A percentile compares a stretch with the other conserved stretches of the same genome.
Conservation (phyloP, 805 yeast genomes). For the Saccharomyces paradoxus region DNA sequence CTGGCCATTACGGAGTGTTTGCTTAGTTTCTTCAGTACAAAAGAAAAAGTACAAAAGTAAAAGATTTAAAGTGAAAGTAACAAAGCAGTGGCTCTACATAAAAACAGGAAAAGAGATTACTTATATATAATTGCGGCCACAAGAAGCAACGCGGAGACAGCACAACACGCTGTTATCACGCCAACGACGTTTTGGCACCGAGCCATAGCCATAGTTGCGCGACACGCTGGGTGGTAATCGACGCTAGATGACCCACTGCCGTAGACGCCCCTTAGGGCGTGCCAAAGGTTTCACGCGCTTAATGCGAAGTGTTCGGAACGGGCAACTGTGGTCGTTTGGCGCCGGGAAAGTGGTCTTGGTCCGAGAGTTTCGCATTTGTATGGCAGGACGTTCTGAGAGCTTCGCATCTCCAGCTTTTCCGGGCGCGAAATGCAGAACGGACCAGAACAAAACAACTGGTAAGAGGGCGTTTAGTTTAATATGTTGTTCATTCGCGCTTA, state of each 20-base stretch:
- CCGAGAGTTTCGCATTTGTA: conserved; percentile 2
- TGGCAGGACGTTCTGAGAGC: conserved; percentile 1
- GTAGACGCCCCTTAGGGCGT: neutral
- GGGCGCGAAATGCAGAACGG: neutral
- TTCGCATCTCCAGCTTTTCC: conserved; percentile 1
- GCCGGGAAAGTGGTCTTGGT: neutral
- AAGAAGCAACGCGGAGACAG: neutral
- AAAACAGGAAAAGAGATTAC: neutral
- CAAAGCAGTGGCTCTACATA: too few species aligned
- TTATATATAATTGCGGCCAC: neutral
- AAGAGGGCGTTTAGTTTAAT: neutral
- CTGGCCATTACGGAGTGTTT: conserved; percentile 55
- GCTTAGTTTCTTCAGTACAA: neutral
- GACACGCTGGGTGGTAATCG: conserved; percentile 3
- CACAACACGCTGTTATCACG: neutral
- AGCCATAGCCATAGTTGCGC: neutral
- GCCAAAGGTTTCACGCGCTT: neutral
- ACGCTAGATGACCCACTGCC: neutral
- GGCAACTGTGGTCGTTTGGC: neutral
- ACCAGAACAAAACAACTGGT: neutral
- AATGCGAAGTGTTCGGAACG: neutral
- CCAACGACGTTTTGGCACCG: neutral
- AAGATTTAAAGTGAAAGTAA: too few species aligned
- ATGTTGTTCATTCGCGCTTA: neutral
- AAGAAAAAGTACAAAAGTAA: neutral